A percentile compares a stretch with the other conserved stretches of the same genome.
Evolutionary conservation across 768 basidiomycete genomes (phyloP).

Genomic region (Panaeolus cyanescens): DNA sequence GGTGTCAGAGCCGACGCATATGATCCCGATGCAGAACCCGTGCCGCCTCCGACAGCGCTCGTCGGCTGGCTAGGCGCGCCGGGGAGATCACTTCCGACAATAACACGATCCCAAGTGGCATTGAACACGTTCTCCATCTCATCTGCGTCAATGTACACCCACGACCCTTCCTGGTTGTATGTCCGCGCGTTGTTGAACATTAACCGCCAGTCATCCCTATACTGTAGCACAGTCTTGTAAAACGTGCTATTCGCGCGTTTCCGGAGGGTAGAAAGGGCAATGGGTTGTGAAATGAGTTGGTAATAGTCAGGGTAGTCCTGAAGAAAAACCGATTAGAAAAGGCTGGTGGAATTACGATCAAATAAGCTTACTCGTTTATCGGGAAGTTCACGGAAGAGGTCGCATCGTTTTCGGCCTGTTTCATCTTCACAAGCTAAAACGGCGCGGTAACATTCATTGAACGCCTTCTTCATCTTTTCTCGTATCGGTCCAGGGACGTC

Average conservation of each 20-base stretch:
- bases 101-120: slow-evolving; percentile 62
- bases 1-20: slow-evolving; percentile 75
- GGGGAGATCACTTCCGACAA: slow-evolving; percentile 71
- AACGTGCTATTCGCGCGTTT: slow-evolving; percentile 66
- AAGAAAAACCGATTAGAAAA: slow-evolving; percentile 13
- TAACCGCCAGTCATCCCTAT: slow-evolving; percentile 78
- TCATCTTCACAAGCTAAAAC: slow-evolving; percentile 73
- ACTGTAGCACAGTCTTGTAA: slow-evolving; percentile 76
- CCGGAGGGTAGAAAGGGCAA: slow-evolving; percentile 84
- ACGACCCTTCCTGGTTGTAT: slow-evolving; percentile 94
- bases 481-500: slow-evolving; percentile 61
- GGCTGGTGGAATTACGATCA: neutral
- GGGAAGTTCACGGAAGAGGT: slow-evolving; percentile 87
- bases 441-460: slow-evolving; percentile 74
- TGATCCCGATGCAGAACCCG: slow-evolving; percentile 48
- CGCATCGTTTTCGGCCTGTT: slow-evolving; percentile 78
- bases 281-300: slow-evolving; percentile 83
- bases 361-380: slow-evolving; percentile 60
- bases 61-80: slow-evolving; percentile 55
- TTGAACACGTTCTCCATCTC: slow-evolving; percentile 93
- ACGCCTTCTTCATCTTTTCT: slow-evolving; percentile 84
- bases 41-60: slow-evolving; percentile 18
- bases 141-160: slow-evolving; percentile 93
- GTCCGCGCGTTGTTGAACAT: slow-evolving; percentile 95
- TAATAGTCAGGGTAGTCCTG: slow-evolving; percentile 95